Evolutionary conservation across 1,139 yeast genomes (phyloP).

Genomic region (Taphrina populina): DNA sequence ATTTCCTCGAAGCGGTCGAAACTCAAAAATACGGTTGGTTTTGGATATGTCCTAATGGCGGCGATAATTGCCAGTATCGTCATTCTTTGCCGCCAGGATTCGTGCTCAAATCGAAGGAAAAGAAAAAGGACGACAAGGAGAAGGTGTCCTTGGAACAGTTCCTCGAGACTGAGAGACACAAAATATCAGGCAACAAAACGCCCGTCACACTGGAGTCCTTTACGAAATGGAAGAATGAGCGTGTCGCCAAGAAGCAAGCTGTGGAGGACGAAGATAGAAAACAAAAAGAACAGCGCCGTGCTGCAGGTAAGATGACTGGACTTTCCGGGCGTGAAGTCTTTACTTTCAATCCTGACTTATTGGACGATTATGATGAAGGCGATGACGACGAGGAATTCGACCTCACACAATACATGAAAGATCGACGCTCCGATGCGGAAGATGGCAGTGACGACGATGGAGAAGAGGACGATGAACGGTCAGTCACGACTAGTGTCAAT

Average conservation of each 20-base stretch:
- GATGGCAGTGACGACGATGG: constrained; percentile 6
- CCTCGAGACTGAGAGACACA: constrained; percentile 87
- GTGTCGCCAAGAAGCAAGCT: constrained; percentile 60
- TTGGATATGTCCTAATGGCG: constrained; percentile 93
- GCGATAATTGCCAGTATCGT: constrained; percentile 86
- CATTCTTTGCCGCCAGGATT: constrained; percentile 98
- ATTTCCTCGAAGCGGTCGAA: constrained; percentile 93
- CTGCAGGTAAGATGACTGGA: constrained; percentile 42
- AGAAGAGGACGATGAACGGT: constrained; percentile 1
- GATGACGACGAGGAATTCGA: constrained; percentile 54
- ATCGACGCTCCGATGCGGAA: constrained; percentile 24
- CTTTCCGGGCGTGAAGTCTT: constrained; percentile 81
- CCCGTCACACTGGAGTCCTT: constrained; percentile 88
- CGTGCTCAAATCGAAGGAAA: constrained; percentile 91
- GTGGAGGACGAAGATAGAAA: constrained; percentile 53
- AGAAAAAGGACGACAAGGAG: constrained; percentile 81
- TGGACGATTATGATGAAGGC: constrained; percentile 38
- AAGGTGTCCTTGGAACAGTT: constrained; percentile 93
- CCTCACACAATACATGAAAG: constrained; percentile 28
- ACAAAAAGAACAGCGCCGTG: constrained; percentile 48
- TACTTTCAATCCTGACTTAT: constrained; percentile 59
- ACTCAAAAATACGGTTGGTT: constrained; percentile 98
- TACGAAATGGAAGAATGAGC: constrained; percentile 75
- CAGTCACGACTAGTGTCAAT: constrained; percentile 14
- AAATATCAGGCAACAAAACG: constrained; percentile 74